Conservation (phyloP, 2,329 filamentous ascomycete species). For the Orbilia brochopaga region DNA sequence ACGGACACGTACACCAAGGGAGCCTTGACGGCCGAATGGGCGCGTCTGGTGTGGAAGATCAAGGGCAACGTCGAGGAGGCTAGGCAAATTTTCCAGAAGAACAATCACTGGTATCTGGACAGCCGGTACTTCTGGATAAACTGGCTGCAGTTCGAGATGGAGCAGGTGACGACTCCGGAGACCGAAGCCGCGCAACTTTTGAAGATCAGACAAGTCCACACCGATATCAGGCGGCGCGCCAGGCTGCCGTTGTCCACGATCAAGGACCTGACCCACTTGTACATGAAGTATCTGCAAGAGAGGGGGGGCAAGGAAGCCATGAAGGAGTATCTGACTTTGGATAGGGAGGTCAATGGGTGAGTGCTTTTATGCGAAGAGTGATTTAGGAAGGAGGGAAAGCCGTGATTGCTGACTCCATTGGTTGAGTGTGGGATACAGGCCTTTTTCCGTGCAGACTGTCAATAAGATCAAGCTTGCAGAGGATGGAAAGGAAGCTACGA, state of each 20-base stretch:
- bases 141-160: slow-evolving; percentile 86
- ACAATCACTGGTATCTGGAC: slow-evolving; percentile 81
- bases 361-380: slow-evolving; percentile 55
- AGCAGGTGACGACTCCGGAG: slow-evolving; percentile 73
- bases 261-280: slow-evolving; percentile 76
- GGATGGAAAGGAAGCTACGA: slow-evolving; percentile 58
- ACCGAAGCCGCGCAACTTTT: slow-evolving; percentile 70
- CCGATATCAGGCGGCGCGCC: slow-evolving; percentile 75
- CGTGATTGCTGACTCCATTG: not conserved
- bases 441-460: slow-evolving; percentile 59
- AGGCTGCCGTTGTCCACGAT: slow-evolving; percentile 71
- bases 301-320: slow-evolving; percentile 81
- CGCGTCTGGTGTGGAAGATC: slow-evolving; percentile 81
- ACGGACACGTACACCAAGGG: slow-evolving; percentile 82
- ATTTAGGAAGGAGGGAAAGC: slow-evolving; percentile 4
- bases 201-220: slow-evolving; percentile 80
- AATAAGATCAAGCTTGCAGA: slow-evolving; percentile 57
- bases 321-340: slow-evolving; percentile 81
- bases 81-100: slow-evolving; percentile 79
- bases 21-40: slow-evolving; percentile 86
- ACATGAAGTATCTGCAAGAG: slow-evolving; percentile 83
- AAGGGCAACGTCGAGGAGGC: slow-evolving; percentile 82
- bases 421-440: slow-evolving; percentile 56
- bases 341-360: slow-evolving; percentile 85
- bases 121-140: slow-evolving; percentile 88